Percentiles rank a stretch among this genome's conserved stretches.
phyloP scores from a whole-genome alignment of 228 moss, liverwort and hornwort genomes.

The Sphagnum magellanicum region DNA sequence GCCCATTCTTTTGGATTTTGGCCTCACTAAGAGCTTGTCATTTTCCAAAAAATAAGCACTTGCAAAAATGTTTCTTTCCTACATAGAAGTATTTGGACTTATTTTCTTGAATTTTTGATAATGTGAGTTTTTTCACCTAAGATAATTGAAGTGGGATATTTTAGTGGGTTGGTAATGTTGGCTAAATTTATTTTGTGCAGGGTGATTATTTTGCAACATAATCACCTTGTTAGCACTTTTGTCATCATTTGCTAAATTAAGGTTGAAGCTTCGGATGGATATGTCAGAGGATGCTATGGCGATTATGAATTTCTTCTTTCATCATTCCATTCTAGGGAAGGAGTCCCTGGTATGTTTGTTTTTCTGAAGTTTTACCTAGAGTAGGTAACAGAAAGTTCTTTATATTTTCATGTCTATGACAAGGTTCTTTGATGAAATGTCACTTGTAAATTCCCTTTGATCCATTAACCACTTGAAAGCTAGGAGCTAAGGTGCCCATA shows the following conservation, averaged over 20 bases:
- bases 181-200: conserved; percentile 13
- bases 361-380: neutral
- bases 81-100: conserved; percentile 55
- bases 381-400: too few species aligned
- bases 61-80: conserved; percentile 89
- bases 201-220: conserved; percentile 93
- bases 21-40: conserved; percentile 84
- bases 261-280: conserved; percentile 88
- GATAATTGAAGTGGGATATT: too few species aligned
- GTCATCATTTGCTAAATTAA: conserved; percentile 85
- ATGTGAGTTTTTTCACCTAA: too few species aligned
- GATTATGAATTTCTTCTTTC: conserved; percentile 90
- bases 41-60: conserved; percentile 88
- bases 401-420: too few species aligned
- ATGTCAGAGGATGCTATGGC: conserved; percentile 94
- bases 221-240: too few species aligned
- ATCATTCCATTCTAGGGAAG: conserved; percentile 85
- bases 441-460: too few species aligned
- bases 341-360: conserved; percentile 62
- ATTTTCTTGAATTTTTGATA: too few species aligned
- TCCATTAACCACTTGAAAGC: too few species aligned
- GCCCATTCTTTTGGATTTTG: conserved; percentile 90
- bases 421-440: too few species aligned
- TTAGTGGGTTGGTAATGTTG: too few species aligned
- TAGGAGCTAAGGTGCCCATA: too few species aligned